Evolutionary conservation across 192 early-diverging fungal species (phyloP).

Genomic region (Entomortierella chlamydospora): DNA sequence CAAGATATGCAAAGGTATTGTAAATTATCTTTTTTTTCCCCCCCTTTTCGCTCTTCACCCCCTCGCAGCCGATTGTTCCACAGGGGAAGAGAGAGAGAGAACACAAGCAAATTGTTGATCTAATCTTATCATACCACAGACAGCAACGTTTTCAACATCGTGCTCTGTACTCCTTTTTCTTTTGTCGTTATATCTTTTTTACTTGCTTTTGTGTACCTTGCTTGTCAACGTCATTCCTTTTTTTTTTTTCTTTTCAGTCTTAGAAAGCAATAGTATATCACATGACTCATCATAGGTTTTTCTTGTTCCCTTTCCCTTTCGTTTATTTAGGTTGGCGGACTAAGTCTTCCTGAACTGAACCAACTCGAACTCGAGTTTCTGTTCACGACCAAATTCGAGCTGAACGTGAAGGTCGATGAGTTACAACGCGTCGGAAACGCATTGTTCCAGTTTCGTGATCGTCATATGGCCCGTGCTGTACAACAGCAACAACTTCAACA

Average conservation of each 20-base stretch:
- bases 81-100: not conserved
- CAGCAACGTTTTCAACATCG: not conserved
- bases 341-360: slow-evolving; percentile 77
- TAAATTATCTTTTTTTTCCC: no score
- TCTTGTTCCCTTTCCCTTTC: no score
- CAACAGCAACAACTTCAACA: not conserved
- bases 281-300: no score
- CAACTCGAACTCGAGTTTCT: slow-evolving; percentile 81
- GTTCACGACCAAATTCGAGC: slow-evolving; percentile 75
- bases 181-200: not conserved
- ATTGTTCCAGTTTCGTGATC: slow-evolving; percentile 27
- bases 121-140: slow-evolving; percentile 22
- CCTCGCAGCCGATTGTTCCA: not conserved
- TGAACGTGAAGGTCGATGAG: slow-evolving; percentile 73
- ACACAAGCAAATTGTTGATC: slow-evolving; percentile 6
- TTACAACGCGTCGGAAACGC: slow-evolving; percentile 59
- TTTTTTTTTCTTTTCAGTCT: not conserved
- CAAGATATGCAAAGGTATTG: slow-evolving; percentile 81
- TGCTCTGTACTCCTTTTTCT: not conserved
- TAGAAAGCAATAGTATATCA: no score
- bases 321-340: slow-evolving; percentile 72
- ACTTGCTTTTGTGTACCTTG: not conserved
- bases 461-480: slow-evolving; percentile 4
- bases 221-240: not conserved
- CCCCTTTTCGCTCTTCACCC: not conserved